Conservation (phyloP, 1,284 basidiomycete species). For the Phlebopus sp. region DNA sequence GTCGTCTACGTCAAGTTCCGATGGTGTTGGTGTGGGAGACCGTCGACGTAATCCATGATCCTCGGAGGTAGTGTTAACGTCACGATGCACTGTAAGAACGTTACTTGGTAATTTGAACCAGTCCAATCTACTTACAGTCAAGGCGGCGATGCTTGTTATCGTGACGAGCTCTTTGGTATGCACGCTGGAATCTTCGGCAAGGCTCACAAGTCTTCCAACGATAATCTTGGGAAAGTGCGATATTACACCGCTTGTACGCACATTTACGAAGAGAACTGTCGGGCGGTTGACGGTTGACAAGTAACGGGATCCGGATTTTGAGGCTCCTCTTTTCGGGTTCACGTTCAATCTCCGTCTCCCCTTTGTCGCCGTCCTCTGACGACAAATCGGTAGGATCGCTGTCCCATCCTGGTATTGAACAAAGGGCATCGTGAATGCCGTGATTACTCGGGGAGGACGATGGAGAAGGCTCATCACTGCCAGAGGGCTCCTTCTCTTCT, state of each 20-base stretch:
- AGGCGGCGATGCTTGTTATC: constrained; percentile 8
- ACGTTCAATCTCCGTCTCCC: background rate
- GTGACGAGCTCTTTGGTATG: constrained; percentile 22
- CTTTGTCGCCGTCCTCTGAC: constrained; percentile 11
- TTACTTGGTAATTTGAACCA: background rate
- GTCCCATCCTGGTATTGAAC: constrained; percentile 24
- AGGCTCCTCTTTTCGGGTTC: background rate
- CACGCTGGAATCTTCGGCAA: constrained; percentile 33
- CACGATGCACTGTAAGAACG: background rate
- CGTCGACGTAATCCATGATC: constrained; percentile 1
- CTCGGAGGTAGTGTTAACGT: background rate
- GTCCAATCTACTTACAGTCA: constrained; percentile 10
- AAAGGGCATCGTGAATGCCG: background rate
- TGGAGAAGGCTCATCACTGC: background rate
- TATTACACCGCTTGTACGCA: constrained; percentile 24
- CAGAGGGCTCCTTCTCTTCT: constrained; percentile 2
- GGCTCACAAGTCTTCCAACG: constrained; percentile 37
- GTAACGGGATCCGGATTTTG: constrained; percentile 25
- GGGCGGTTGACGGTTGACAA: constrained; percentile 15
- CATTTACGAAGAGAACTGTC: constrained; percentile 16
- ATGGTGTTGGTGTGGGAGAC: constrained; percentile 8
- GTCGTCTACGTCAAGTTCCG: background rate
- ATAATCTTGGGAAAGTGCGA: constrained; percentile 24
- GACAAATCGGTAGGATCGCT: constrained; percentile 30
- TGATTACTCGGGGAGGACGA: constrained; percentile 2